Conservation (phyloP, 1,284 basidiomycete species). For the Mycena sp. region DNA sequence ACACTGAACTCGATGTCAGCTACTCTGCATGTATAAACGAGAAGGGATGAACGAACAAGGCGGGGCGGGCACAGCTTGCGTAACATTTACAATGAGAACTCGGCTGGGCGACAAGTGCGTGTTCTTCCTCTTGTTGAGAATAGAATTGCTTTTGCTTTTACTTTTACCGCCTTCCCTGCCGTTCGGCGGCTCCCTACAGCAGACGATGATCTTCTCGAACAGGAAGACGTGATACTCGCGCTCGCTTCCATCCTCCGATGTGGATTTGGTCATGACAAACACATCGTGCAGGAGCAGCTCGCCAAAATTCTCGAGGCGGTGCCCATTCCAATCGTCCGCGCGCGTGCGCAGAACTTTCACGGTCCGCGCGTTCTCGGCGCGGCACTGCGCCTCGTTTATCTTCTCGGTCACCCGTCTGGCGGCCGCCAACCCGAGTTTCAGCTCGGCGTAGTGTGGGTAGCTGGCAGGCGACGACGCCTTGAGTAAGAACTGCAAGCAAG, state of each 20-base stretch:
- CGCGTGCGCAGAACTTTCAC: slow-evolving; percentile 66
- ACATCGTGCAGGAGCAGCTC: slow-evolving; percentile 92
- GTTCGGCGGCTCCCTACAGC: slow-evolving; percentile 87
- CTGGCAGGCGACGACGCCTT: slow-evolving; percentile 76
- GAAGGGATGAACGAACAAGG: slow-evolving; percentile 60
- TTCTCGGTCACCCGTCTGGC: slow-evolving; percentile 93
- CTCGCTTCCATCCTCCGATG: slow-evolving; percentile 73
- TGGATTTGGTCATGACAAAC: slow-evolving; percentile 95
- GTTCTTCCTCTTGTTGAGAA: slow-evolving; percentile 84
- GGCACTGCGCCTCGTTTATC: slow-evolving; percentile 93
- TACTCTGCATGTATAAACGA: slow-evolving; percentile 16
- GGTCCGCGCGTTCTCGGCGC: background rate
- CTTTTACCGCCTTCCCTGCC: slow-evolving; percentile 68
- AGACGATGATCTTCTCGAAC: slow-evolving; percentile 98
- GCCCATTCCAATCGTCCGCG: slow-evolving; percentile 99
- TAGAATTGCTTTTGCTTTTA: slow-evolving; percentile 80
- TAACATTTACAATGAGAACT: slow-evolving; percentile 98
- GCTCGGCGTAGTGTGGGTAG: slow-evolving; percentile 82
- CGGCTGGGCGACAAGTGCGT: slow-evolving; percentile 93
- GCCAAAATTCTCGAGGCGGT: slow-evolving; percentile 93
- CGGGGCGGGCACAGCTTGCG: slow-evolving; percentile 69
- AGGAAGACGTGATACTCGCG: slow-evolving; percentile 98
- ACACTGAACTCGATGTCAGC: slow-evolving; percentile 42
- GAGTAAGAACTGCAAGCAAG: slow-evolving; percentile 68
- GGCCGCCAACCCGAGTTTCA: slow-evolving; percentile 84